phyloP scores from a whole-genome alignment of 192 early-diverging fungal species.

The Coemansia sp. region DNA sequence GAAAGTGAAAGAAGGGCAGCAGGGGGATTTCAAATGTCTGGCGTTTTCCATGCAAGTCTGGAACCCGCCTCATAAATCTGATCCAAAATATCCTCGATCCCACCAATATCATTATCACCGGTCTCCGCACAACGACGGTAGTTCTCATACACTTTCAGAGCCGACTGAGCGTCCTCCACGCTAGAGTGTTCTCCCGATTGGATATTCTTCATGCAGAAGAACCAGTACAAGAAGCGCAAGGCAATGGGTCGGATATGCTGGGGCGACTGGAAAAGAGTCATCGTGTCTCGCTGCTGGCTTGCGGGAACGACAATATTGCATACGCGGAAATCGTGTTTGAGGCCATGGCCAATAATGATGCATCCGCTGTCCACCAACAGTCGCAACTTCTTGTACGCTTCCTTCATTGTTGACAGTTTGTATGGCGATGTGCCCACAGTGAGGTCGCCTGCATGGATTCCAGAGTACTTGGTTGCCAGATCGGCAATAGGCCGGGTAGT shows the following conservation, averaged over 20 bases:
- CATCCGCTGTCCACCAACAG: constrained; percentile 88
- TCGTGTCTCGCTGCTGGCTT: constrained; percentile 88
- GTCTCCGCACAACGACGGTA: constrained; percentile 67
- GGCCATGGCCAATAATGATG: constrained; percentile 91
- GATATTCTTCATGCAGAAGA: constrained; percentile 77
- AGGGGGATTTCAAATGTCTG: neutral
- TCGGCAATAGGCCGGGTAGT: constrained; percentile 85
- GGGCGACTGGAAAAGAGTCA: constrained; percentile 78
- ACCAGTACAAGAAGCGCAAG: constrained; percentile 90
- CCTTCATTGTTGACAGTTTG: constrained; percentile 87
- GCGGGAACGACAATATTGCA: constrained; percentile 90
- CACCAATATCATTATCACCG: constrained; percentile 55
- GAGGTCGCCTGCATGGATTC: constrained; percentile 89
- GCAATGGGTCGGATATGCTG: constrained; percentile 61
- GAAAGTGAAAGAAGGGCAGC: neutral
- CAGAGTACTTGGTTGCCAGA: constrained; percentile 92
- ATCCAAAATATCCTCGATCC: constrained; percentile 58
- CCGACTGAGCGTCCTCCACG: constrained; percentile 89
- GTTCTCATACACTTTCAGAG: constrained; percentile 81
- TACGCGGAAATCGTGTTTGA: constrained; percentile 94
- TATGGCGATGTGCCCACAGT: constrained; percentile 69
- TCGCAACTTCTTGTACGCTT: constrained; percentile 91
- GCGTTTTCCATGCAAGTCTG: constrained; percentile 40
- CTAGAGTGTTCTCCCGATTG: constrained; percentile 90
- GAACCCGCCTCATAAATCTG: constrained; percentile 68